Evolutionary conservation across 2,329 filamentous ascomycete genomes (phyloP).

Genomic region (Colletotrichum navitas): DNA sequence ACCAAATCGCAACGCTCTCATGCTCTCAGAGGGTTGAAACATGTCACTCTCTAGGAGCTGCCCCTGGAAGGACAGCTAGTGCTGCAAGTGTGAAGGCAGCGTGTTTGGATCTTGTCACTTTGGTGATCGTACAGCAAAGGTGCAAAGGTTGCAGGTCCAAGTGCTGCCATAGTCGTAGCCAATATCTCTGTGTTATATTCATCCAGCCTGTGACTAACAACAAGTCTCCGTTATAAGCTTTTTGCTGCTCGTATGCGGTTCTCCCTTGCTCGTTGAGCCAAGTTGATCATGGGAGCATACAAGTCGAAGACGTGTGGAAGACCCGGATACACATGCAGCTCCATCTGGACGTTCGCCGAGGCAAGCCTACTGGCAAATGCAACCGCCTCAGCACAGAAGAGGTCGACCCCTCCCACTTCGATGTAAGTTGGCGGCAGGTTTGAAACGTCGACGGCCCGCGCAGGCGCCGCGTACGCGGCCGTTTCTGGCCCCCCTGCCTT

Average conservation of each 20-base stretch:
- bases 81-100: too few relatives aligned
- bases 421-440: constrained; percentile 55
- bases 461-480: constrained; percentile 45
- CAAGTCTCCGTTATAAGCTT: not conserved
- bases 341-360: constrained; percentile 51
- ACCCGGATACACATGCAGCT: constrained; percentile 57
- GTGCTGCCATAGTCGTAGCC: constrained; percentile 2
- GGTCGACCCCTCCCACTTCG: constrained; percentile 54
- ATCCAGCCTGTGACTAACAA: too few relatives aligned
- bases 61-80: too few relatives aligned
- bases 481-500: constrained; percentile 36
- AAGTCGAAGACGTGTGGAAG: constrained; percentile 55
- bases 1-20: too few relatives aligned
- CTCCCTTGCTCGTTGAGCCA: constrained; percentile 12
- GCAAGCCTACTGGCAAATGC: constrained; percentile 50
- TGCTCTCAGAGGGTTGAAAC: too few relatives aligned
- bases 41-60: too few relatives aligned
- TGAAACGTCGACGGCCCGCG: constrained; percentile 41
- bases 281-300: constrained; percentile 22
- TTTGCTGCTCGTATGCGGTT: constrained; percentile 13
- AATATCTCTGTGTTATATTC: not conserved
- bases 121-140: not conserved
- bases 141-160: constrained; percentile 4
- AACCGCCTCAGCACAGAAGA: constrained; percentile 54
- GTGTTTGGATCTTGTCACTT: not conserved